Percentiles rank a stretch among this genome's conserved stretches.
Evolutionary conservation across 495 filamentous ascomycete genomes (phyloP).

Genomic region (Trichocladium uniseriatum): DNA sequence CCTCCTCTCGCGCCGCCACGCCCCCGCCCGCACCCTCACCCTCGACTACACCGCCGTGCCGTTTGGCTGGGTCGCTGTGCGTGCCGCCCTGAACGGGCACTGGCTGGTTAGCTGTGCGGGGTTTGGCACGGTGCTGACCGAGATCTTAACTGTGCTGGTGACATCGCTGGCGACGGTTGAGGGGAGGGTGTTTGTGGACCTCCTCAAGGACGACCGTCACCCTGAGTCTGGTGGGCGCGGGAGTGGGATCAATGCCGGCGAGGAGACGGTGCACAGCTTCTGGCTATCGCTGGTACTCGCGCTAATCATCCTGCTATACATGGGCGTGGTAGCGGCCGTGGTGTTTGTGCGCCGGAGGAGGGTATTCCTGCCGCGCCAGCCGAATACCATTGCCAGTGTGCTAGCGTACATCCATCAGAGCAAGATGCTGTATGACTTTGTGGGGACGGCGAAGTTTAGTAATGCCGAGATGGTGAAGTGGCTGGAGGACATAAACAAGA

Average conservation of each 20-base stretch:
- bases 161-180: conserved; percentile 52
- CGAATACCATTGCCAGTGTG: conserved; percentile 61
- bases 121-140: conserved; percentile 52
- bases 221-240: not conserved
- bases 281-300: conserved; percentile 49
- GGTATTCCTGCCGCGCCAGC: conserved; percentile 61
- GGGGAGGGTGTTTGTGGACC: conserved; percentile 43
- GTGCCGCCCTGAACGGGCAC: conserved; percentile 52
- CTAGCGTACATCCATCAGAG: conserved; percentile 64
- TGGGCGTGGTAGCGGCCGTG: conserved; percentile 41
- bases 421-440: conserved; percentile 65
- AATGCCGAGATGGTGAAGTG: conserved; percentile 46
- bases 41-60: conserved; percentile 65
- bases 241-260: conserved; percentile 36
- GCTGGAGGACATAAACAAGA: conserved; percentile 47
- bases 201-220: not conserved
- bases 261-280: conserved; percentile 54
- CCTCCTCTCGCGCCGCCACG: conserved; percentile 53
- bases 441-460: conserved; percentile 51
- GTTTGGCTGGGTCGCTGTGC: conserved; percentile 53
- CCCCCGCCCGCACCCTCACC: conserved; percentile 51
- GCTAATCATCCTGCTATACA: conserved; percentile 47
- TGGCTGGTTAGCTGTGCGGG: conserved; percentile 54
- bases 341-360: conserved; percentile 49
- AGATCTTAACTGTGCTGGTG: conserved; percentile 58